Conservation (phyloP, 2,329 filamentous ascomycete species). For the Rugonectria rugulosa region DNA sequence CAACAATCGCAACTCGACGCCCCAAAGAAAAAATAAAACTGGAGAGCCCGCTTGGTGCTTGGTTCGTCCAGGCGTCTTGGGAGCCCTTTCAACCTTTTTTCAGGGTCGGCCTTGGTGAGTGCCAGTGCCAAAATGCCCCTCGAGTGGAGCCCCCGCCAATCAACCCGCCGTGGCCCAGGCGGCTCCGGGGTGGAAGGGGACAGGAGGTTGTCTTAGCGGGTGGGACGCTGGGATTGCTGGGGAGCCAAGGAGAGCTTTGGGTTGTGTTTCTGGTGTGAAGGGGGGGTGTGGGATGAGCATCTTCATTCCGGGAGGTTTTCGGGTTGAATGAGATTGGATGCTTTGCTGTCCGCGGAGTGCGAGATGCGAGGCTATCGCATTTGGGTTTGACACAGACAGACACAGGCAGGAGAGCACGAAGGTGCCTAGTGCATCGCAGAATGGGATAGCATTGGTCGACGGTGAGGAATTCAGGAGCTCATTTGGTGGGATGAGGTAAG, state of each 20-base stretch:
- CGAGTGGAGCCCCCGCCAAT: constrained; percentile 23
- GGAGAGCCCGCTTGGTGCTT: constrained; percentile 19
- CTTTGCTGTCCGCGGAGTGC: constrained; percentile 12
- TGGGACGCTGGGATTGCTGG: constrained; percentile 5
- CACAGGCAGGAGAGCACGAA: no score
- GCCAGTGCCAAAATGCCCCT: constrained; percentile 8
- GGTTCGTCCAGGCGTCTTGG: constrained; percentile 5
- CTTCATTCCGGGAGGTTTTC: neutral
- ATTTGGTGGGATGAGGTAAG: neutral
- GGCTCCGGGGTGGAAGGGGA: constrained; percentile 10
- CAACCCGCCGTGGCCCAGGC: constrained; percentile 14
- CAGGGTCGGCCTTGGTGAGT: constrained; percentile 1
- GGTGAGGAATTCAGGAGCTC: neutral
- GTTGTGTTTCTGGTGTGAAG: neutral
- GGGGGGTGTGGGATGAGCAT: neutral
- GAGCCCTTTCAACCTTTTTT: neutral
- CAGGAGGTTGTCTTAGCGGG: neutral
- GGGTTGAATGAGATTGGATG: neutral
- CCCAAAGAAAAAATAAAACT: constrained; percentile 36
- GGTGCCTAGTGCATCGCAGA: no score
- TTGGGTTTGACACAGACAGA: no score
- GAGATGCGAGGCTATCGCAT: neutral
- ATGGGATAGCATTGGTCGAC: no score
- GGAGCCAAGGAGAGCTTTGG: no score
- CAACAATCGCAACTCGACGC: constrained; percentile 24